Base-by-base conservation (phyloP, 495 filamentous ascomycete genomes). In the Podospora pseudocomata region DNA sequence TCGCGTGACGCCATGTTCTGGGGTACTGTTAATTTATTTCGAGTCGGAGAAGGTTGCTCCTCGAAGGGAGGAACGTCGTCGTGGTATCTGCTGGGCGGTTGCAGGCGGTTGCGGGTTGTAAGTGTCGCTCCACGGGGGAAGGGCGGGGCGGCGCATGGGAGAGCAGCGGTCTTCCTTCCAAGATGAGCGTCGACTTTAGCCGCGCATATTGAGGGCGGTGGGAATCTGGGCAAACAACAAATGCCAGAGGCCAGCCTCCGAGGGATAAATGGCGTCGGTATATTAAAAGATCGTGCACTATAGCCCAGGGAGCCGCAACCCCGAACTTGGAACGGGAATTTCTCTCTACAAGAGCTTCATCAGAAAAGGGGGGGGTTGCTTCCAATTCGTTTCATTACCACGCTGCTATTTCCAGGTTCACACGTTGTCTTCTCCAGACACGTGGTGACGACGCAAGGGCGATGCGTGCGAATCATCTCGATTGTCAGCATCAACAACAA, bases 201-300 rank as follows among this genome's bases (percentile, higher is more conserved):
- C 74, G 74, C 63, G 19, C 65, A 76, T 73, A 76, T 76, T 76
- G 69, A 55, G 28, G 56, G n/a, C 65, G 64, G 64, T 19, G 58
- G 18, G 39, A 60, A 65, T 67, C 65, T 60, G 68, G 62, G 68
- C 62, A 58, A 58, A 20, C 28, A n/a, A 32, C 34, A 44, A 63
- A 63, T 55, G 34, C 63, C 64, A 67, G 34, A 65, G 66, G 67
- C 60, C 68, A 70, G 9, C 57, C 70, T 70, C 70, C 74, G 70
- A 65, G 65, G 72, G 74, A 53, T 74, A 76, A 74, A 74, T 76
- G 54, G 69, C 59, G 15, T 20, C 27, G 39, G 23, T 73, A 76
- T 70, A 76, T 76, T 74, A 74, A 71, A 68, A 28, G 30, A 64
- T 54, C 61, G 15, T 53, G 55, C 60, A 58, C 20, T 70, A 74